phyloP scores from a whole-genome alignment of 495 filamentous ascomycete species.

The Podospora pseudopauciseta region DNA sequence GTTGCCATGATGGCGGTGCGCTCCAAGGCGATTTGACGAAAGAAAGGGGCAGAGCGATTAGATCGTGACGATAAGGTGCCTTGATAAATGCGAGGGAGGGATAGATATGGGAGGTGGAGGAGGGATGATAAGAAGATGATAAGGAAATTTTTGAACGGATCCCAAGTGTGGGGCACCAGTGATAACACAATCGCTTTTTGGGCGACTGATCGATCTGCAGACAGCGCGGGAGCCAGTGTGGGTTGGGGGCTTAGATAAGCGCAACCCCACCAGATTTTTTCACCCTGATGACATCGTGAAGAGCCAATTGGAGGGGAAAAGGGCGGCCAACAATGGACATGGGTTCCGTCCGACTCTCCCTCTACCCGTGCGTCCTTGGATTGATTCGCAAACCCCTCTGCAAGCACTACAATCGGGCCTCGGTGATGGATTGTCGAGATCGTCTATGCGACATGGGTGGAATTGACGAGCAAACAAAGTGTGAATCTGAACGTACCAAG shows the following conservation, averaged over 20 bases:
- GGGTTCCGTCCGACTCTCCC: background rate
- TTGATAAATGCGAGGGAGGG: conserved; percentile 12
- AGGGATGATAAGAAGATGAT: conserved; percentile 28
- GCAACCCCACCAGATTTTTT: conserved; percentile 20
- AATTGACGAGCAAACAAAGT: conserved; percentile 15
- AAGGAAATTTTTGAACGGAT: conserved; percentile 41
- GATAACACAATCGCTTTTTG: conserved; percentile 5
- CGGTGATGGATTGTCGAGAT: background rate
- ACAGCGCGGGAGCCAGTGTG: background rate
- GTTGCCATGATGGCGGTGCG: conserved; percentile 32
- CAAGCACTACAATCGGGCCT: background rate
- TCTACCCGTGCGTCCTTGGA: no score
- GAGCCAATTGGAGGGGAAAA: conserved; percentile 3
- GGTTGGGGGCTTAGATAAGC: conserved; percentile 27
- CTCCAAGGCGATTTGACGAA: conserved; percentile 9
- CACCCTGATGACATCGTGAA: background rate
- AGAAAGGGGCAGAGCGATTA: conserved; percentile 28
- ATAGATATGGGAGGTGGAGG: conserved; percentile 6
- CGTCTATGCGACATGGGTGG: background rate
- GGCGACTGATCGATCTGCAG: background rate
- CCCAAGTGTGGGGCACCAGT: conserved; percentile 15
- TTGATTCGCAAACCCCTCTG: no score
- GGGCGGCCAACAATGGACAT: background rate
- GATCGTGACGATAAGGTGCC: conserved; percentile 29
- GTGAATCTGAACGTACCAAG: conserved; percentile 52